Evolutionary conservation across 805 yeast species (phyloP), one percentile per base, ranked within the genome.

Genomic region (Kuraishia piskuri): DNA sequence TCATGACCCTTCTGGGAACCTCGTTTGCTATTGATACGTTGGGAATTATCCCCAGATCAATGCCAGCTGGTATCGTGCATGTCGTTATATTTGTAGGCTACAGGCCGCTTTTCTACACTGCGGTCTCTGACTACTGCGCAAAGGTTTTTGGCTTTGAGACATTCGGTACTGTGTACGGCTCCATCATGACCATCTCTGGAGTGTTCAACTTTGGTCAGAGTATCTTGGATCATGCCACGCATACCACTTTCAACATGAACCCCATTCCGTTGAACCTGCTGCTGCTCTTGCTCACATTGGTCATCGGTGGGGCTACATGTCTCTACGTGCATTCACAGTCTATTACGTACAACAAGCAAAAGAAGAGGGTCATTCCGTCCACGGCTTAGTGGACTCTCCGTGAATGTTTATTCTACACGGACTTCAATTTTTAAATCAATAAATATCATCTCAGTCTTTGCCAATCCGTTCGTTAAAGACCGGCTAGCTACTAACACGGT

Each of bases 81-180:
- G 76, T 79, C 26, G 61, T 72, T 44, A 51, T 79, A 20, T 79
- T 79, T 61, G 83, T 78, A 40, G 72, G 70, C 40, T 79, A 75
- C 68, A 71, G 98, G 66, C 97, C 98, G 10, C 88, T 91, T 63
- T 90, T 88, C 64, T 92, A 91, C 68, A 91, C 98, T 1, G 88
- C 95, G 1, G 89, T 90, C 6, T 87, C 96, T 1, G 97, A 92
- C 68, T 90, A 84, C 66, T 80, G 90, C 62, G 95, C 96, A 25
- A 91, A 91, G 65, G 92, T 91, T 31, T 91, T 92, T 71, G 98
- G 98, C 0, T 90, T 87, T 68, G 84, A 82, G 53, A 90, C 95
- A 1, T 91, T 92, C 69, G 97, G 97, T 40, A 87, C 90, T 1
- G 75, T 80, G 25, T 80, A 80, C 59, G 84, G 84, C n/a, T 65